phyloP scores from a whole-genome alignment of 805 yeast species.

The Wickerhamiella nectarea region DNA sequence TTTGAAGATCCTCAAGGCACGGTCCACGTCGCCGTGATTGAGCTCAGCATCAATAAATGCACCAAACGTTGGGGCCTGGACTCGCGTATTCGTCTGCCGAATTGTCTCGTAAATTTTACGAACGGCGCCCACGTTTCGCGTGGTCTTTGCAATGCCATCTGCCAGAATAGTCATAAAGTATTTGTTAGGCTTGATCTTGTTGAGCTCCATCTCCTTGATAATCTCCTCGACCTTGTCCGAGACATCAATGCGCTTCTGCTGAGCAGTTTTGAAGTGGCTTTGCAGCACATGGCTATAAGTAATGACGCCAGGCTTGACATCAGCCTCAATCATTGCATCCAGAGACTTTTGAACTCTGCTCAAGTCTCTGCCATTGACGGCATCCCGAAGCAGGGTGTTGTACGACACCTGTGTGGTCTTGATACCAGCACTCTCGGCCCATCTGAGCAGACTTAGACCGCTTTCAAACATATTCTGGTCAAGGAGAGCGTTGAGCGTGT shows the following conservation, averaged over 20 bases:
- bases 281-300: constrained; percentile 51
- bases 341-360: constrained; percentile 39
- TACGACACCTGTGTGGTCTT: constrained; percentile 36
- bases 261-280: constrained; percentile 35
- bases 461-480: constrained; percentile 30
- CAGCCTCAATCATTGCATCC: constrained; percentile 31
- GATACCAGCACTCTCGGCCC: constrained; percentile 26
- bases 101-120: constrained; percentile 35
- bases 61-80: constrained; percentile 21
- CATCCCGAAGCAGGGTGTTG: constrained; percentile 37
- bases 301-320: constrained; percentile 42
- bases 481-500: constrained; percentile 34
- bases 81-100: constrained; percentile 24
- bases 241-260: constrained; percentile 33
- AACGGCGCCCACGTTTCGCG: constrained; percentile 39
- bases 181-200: constrained; percentile 31
- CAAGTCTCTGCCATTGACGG: constrained; percentile 30
- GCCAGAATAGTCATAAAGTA: constrained; percentile 40
- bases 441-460: constrained; percentile 33
- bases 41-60: constrained; percentile 25
- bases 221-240: constrained; percentile 28
- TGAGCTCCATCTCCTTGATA: constrained; percentile 31
- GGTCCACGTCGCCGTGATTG: constrained; percentile 17
- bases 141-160: constrained; percentile 38
- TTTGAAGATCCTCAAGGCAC: constrained; percentile 17